Conservation (phyloP, 176 grass and related monocot genomes). For the Rhynchospora pubera region DNA sequence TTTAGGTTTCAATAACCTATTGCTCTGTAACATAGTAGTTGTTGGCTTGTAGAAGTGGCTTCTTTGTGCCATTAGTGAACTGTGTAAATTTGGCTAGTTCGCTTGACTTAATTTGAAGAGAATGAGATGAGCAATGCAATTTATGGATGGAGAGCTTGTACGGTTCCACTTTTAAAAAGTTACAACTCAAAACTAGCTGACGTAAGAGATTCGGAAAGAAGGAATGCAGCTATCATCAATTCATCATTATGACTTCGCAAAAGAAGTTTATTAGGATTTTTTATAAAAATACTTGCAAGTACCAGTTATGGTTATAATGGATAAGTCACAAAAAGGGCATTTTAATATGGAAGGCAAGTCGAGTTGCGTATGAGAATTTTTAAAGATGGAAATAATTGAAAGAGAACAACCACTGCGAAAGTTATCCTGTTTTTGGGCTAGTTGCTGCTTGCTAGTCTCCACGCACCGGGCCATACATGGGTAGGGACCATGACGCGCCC, state of each 20-base stretch:
- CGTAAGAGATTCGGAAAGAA: background rate
- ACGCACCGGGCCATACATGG: background rate
- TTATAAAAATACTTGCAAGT: background rate
- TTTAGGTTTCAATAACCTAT: background rate
- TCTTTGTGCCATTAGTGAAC: background rate
- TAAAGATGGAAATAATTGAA: background rate
- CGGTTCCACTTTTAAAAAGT: too few species aligned
- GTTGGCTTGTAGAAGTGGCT: conserved; percentile 4
- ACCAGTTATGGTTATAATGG: background rate
- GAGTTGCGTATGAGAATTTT: background rate
- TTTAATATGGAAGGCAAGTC: background rate
- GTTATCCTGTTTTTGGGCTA: background rate
- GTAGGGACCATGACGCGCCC: background rate
- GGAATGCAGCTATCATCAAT: background rate
- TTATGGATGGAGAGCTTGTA: background rate
- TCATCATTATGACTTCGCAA: background rate
- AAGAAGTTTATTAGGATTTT: background rate
- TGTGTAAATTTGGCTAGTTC: conserved; percentile 6
- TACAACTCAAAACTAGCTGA: too few species aligned
- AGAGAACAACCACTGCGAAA: background rate
- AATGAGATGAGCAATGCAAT: background rate
- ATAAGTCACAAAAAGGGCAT: background rate
- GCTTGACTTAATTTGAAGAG: background rate
- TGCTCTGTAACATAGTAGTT: background rate
- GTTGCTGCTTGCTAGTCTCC: background rate